Conservation (phyloP, 768 basidiomycete genomes). For the Auricularia sp. region DNA sequence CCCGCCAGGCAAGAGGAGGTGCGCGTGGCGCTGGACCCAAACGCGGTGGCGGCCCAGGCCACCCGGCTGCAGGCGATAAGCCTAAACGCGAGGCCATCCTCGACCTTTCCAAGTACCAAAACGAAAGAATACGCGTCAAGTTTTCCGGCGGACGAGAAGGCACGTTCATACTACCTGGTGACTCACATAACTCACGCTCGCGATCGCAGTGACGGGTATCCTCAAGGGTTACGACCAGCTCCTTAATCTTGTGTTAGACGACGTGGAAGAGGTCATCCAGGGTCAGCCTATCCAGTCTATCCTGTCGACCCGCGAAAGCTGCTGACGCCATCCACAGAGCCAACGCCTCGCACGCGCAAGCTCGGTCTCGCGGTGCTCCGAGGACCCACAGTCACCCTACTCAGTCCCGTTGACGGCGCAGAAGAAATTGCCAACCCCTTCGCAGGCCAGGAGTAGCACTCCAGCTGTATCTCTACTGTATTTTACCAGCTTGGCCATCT, state of each 20-base stretch:
- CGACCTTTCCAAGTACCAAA: slow-evolving; percentile 88
- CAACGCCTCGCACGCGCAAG: slow-evolving; percentile 48
- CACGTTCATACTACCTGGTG: slow-evolving; percentile 18
- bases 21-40: slow-evolving; percentile 31
- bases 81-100: slow-evolving; percentile 91
- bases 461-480: no score
- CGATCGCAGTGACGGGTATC: slow-evolving; percentile 64
- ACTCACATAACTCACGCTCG: not conserved
- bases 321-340: slow-evolving; percentile 34
- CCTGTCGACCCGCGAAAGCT: not conserved
- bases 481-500: no score
- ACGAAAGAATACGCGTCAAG: slow-evolving; percentile 87
- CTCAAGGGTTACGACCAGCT: slow-evolving; percentile 95
- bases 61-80: slow-evolving; percentile 48
- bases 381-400: slow-evolving; percentile 87
- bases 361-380: slow-evolving; percentile 85
- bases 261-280: slow-evolving; percentile 75
- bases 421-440: slow-evolving; percentile 93
- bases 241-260: slow-evolving; percentile 93
- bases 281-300: slow-evolving; percentile 31
- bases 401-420: slow-evolving; percentile 91
- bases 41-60: slow-evolving; percentile 40
- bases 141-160: slow-evolving; percentile 98
- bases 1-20: slow-evolving; percentile 37
- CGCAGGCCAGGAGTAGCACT: slow-evolving; percentile 16